These are phyloP conservation scores for Leccinum ponderosum DNA, from an alignment of 1,284 basidiomycete genomes.

Conservation along the genomic window DNA sequence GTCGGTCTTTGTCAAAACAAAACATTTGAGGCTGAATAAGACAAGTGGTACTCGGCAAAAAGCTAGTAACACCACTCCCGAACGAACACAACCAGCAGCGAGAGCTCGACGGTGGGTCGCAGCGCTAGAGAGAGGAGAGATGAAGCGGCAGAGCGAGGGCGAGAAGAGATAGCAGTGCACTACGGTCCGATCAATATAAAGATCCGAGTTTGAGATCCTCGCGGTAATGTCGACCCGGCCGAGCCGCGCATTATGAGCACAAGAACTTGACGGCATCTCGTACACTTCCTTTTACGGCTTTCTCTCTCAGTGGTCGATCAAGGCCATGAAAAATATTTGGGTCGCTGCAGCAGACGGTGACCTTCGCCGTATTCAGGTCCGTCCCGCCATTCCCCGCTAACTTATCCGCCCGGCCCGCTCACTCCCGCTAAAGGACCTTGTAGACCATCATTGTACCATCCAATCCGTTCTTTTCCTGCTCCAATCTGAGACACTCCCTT, in stretches of 20 bases:
- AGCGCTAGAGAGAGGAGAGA: background rate
- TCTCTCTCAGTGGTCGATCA: background rate
- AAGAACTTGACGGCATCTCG: background rate
- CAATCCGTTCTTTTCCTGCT: slow-evolving; percentile 9
- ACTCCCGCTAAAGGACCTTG: slow-evolving; percentile 46
- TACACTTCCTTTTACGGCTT: background rate
- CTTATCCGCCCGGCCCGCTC: background rate
- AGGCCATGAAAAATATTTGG: slow-evolving; percentile 77
- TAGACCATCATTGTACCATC: slow-evolving; percentile 56
- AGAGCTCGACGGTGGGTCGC: background rate
- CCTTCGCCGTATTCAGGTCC: slow-evolving; percentile 48
- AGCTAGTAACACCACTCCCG: background rate
- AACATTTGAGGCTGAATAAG: slow-evolving; percentile 36
- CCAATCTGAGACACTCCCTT: slow-evolving; percentile 30
- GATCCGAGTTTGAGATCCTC: slow-evolving; percentile 33
- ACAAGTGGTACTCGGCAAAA: background rate
- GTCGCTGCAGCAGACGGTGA: slow-evolving; percentile 89
- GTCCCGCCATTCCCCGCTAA: slow-evolving; percentile 11
- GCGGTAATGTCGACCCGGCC: background rate
- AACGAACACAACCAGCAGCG: background rate
- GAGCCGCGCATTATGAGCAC: background rate
- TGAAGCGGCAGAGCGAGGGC: background rate
- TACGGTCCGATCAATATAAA: slow-evolving; percentile 26
- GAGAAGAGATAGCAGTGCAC: slow-evolving; percentile 13
- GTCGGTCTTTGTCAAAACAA: slow-evolving; percentile 14